A percentile compares a stretch with the other conserved stretches of the same genome.
Evolutionary conservation across 2,329 filamentous ascomycete species (phyloP).

Genomic region (Colletotrichum sp.): DNA sequence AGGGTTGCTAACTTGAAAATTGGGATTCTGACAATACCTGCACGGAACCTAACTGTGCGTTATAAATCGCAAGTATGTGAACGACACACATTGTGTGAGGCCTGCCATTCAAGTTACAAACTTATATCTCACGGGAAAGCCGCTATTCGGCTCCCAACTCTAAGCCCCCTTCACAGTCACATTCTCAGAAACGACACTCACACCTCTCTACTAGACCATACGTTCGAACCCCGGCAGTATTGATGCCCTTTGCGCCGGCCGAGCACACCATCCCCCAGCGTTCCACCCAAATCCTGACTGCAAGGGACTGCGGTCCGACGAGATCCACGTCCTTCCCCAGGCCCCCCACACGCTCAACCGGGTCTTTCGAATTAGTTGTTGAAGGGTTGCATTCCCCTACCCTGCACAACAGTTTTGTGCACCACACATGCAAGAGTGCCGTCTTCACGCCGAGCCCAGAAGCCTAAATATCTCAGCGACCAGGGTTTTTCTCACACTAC

Average conservation of each 20-base stretch:
- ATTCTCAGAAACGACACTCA: background rate
- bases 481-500: background rate
- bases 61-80: background rate
- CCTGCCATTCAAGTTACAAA: background rate
- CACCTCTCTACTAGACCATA: background rate
- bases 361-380: background rate
- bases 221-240: background rate
- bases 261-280: background rate
- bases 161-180: background rate
- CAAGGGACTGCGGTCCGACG: conserved; percentile 42
- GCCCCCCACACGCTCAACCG: background rate
- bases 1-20: background rate
- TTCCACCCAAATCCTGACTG: conserved; percentile 27
- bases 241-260: background rate
- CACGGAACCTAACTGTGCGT: background rate
- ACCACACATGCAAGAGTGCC: conserved; percentile 1
- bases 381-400: conserved; percentile 12
- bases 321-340: conserved; percentile 24
- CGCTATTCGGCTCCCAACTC: background rate
- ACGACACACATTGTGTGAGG: background rate
- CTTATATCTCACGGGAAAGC: background rate
- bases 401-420: background rate
- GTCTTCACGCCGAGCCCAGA: conserved; percentile 27
- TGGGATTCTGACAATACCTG: background rate
- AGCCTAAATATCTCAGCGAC: background rate